phyloP scores from a whole-genome alignment of 2,329 filamentous ascomycete species.

The Biscogniauxia marginata region DNA sequence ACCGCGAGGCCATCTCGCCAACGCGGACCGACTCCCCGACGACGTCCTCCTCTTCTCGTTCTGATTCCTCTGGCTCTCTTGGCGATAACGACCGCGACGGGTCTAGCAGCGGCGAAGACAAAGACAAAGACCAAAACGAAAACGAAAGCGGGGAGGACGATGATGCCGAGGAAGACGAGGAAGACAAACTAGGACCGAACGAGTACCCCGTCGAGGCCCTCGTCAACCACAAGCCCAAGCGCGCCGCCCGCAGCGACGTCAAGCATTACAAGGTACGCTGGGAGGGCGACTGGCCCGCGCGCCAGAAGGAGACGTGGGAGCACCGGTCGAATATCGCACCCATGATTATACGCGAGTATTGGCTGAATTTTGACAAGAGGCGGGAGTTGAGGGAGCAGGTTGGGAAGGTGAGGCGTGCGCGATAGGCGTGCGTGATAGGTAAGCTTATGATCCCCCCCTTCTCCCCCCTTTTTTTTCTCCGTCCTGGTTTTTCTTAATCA shows the following conservation, averaged over 20 bases:
- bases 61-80: too few species aligned
- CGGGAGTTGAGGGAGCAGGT: too few species aligned
- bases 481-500: too few species aligned
- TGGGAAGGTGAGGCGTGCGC: too few species aligned
- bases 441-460: too few species aligned
- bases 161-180: not conserved
- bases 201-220: conserved; percentile 8
- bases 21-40: too few species aligned
- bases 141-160: not conserved
- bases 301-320: conserved; percentile 11
- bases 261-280: conserved; percentile 9
- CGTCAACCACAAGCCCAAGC: conserved; percentile 7
- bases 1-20: too few species aligned
- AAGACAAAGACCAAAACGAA: not conserved
- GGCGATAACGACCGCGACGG: too few species aligned
- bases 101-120: too few species aligned
- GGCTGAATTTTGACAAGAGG: not conserved
- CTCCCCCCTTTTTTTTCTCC: too few species aligned
- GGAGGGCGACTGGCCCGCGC: conserved; percentile 7
- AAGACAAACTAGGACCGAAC: not conserved
- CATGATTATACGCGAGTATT: conserved; percentile 6
- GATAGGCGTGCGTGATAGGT: too few species aligned
- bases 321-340: not conserved
- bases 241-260: not conserved
- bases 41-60: too few species aligned